phyloP scores from a whole-genome alignment of 306 rosid genomes.

The Prunus kanzakura region DNA sequence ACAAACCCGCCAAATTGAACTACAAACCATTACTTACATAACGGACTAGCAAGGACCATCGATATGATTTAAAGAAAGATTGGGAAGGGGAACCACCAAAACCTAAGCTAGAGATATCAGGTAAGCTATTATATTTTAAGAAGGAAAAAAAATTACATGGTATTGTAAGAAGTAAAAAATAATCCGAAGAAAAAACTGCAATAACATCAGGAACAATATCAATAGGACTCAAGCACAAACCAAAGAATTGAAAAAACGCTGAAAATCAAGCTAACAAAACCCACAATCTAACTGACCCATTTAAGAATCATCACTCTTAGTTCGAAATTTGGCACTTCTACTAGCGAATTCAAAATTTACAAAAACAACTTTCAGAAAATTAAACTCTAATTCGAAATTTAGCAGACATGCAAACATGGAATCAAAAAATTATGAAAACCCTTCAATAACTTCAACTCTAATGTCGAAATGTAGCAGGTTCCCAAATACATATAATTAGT shows the following conservation, averaged over 20 bases:
- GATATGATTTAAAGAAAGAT: neutral
- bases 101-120: neutral
- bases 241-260: neutral
- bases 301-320: neutral
- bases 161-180: neutral
- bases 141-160: neutral
- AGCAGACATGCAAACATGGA: neutral
- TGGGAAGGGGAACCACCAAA: neutral
- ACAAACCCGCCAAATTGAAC: neutral
- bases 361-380: neutral
- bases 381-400: neutral
- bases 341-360: neutral
- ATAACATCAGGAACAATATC: neutral
- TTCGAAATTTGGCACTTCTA: neutral
- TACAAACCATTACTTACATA: neutral
- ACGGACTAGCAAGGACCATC: neutral
- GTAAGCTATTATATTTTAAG: neutral
- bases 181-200: neutral
- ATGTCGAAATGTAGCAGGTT: neutral
- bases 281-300: neutral
- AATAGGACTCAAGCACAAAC: constrained; percentile 3
- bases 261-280: neutral
- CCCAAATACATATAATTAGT: neutral
- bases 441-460: constrained; percentile 1
- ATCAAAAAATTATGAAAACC: neutral